Evolutionary conservation across 2,329 filamentous ascomycete genomes (phyloP).

Genomic region (Penicillium expansum): DNA sequence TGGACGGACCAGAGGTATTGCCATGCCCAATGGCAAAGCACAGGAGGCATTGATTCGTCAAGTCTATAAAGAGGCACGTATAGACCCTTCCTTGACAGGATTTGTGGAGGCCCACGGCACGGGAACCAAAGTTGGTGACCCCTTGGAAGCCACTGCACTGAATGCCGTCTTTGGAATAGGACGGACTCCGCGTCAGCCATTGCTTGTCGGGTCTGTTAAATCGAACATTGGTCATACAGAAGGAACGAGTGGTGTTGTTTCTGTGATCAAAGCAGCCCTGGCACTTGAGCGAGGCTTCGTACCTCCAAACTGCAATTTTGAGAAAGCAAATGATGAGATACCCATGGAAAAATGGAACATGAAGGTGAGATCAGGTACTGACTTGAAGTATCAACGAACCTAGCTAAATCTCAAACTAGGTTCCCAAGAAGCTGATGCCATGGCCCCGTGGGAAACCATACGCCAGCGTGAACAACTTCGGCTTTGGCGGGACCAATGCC

Average conservation of each 20-base stretch:
- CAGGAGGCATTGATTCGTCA: conserved; percentile 41
- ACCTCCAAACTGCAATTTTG: conserved; percentile 27
- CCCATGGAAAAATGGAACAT: conserved; percentile 28
- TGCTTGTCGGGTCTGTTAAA: conserved; percentile 31
- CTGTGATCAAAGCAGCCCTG: conserved; percentile 29
- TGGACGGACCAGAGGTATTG: conserved; percentile 27
- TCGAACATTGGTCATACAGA: conserved; percentile 33
- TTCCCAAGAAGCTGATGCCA: conserved; percentile 22
- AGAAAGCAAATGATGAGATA: conserved; percentile 24
- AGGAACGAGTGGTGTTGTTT: conserved; percentile 28
- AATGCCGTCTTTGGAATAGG: conserved; percentile 24
- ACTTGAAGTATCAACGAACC: not conserved
- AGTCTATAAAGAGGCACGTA: conserved; percentile 38
- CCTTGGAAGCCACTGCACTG: conserved; percentile 27
- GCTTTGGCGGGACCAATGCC: conserved; percentile 37
- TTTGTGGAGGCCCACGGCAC: conserved; percentile 48
- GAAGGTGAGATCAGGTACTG: conserved; percentile 15
- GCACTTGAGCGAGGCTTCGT: conserved; percentile 29
- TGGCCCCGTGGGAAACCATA: conserved; percentile 29
- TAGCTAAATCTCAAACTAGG: conserved; percentile 8
- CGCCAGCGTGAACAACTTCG: conserved; percentile 36
- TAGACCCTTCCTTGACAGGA: conserved; percentile 29
- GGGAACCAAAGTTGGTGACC: conserved; percentile 39
- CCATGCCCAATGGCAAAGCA: conserved; percentile 28
- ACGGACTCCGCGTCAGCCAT: conserved; percentile 18